Base-by-base conservation (phyloP, 2,329 filamentous ascomycete genomes). In the Aureobasidium melanogenum region DNA sequence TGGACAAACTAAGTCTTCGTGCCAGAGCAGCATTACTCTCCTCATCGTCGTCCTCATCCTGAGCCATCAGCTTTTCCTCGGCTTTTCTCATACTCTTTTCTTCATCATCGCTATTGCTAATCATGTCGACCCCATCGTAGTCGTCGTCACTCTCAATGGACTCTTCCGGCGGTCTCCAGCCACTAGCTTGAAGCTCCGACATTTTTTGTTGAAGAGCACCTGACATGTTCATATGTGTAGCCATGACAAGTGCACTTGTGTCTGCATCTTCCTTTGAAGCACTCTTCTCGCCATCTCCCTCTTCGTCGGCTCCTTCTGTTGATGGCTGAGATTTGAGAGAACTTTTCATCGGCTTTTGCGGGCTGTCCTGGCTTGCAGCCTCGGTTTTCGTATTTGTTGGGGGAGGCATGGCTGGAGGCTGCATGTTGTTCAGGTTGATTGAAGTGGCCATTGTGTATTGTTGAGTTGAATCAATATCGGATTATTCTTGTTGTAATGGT, bases 61-160 rank as follows among this genome's bases (percentile, higher is more conserved):
- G 43, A 32, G 50, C 46, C 51, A 63, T 43, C 34, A 59, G 41
- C 38, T 60, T 46, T 41, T 62, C 66, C 30, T 67, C 65, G 34
- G 66, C 65, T 14, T 67, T 60, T 46, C 63, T 55, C 41, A 63
- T 60, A 24, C 58, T 67, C 22, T 62, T 65, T 26, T 68, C 66
- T n/a, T 67, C 66, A 15, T 66, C 67, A n/a, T 66, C 66, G 47
- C 63, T 66, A 48, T 71, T 69, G 60, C 70, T 71, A 22, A 71
- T 66, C 10, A 68, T 65, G 30, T 71, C 67, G 24, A 72, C 64
- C 5, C 51, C 71, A 19, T 62, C 67, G 55, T 72, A 72, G 47
- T 69, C 69, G 22, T 66, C 63, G 34, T 61, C 64, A n/a, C 60
- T 55, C 12, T 66, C 67, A 19, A 65, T 64, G 8, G 59, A 47